Evolutionary conservation across 805 yeast genomes (phyloP).

Genomic region (Saccharomycopsis synnaedendra): DNA sequence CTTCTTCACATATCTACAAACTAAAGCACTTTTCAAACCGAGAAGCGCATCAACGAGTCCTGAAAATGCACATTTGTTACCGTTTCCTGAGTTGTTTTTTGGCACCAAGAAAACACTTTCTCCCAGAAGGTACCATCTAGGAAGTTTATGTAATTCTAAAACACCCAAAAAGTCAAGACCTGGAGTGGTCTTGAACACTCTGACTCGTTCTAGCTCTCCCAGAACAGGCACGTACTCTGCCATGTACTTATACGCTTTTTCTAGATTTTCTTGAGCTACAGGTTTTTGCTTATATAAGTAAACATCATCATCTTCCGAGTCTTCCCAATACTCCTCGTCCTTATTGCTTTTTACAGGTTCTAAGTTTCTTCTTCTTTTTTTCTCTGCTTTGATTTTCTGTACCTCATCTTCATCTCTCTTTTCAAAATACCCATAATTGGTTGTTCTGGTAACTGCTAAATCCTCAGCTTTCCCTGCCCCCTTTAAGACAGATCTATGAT

Average conservation of each 20-base stretch:
- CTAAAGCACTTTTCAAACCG: slow-evolving; percentile 34
- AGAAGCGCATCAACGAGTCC: slow-evolving; percentile 43
- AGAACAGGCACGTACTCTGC: slow-evolving; percentile 43
- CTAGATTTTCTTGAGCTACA: slow-evolving; percentile 31
- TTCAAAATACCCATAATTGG: slow-evolving; percentile 22
- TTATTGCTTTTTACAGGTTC: slow-evolving; percentile 11
- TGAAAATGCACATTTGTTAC: slow-evolving; percentile 20
- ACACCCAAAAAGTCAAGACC: slow-evolving; percentile 62
- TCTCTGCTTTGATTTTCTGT: slow-evolving; percentile 18
- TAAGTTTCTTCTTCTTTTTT: slow-evolving; percentile 9
- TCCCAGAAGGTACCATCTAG: slow-evolving; percentile 46
- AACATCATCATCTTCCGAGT: slow-evolving; percentile 20
- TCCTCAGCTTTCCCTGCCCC: too few species aligned
- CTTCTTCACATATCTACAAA: slow-evolving; percentile 55
- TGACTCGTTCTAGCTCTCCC: slow-evolving; percentile 30
- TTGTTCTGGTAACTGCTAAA: too few species aligned
- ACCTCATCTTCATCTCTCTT: slow-evolving; percentile 20
- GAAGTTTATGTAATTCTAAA: slow-evolving; percentile 32
- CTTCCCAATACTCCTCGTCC: slow-evolving; percentile 5
- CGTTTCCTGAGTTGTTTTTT: neutral
- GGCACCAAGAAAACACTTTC: slow-evolving; percentile 50
- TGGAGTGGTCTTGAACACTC: slow-evolving; percentile 33
- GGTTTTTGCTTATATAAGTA: slow-evolving; percentile 17
- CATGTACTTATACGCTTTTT: slow-evolving; percentile 62
- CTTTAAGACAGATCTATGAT: too few species aligned